Percentiles rank a stretch among this genome's conserved stretches.
phyloP scores from a whole-genome alignment of 2,329 filamentous ascomycete species.

The Ceratocystis huliohia region DNA sequence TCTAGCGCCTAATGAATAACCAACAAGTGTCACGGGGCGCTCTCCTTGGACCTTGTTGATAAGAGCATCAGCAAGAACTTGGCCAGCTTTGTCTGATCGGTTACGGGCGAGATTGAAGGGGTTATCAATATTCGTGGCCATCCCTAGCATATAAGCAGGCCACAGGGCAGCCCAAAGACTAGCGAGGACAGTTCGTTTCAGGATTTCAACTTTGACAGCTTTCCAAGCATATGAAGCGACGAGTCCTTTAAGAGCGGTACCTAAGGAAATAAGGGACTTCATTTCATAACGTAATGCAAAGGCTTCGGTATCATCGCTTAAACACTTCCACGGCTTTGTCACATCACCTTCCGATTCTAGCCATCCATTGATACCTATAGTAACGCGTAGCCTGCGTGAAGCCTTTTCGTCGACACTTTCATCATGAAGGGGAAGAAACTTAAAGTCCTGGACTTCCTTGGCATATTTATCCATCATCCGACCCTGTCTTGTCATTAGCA shows the following conservation, averaged over 20 bases:
- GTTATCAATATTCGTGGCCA: slow-evolving; percentile 62
- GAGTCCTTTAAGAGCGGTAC: slow-evolving; percentile 57
- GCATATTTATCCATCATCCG: slow-evolving; percentile 82
- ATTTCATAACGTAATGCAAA: slow-evolving; percentile 81
- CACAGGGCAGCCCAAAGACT: slow-evolving; percentile 56
- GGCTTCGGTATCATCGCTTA: slow-evolving; percentile 59
- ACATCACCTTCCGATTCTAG: slow-evolving; percentile 63
- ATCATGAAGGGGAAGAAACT: slow-evolving; percentile 58
- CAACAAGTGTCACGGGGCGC: slow-evolving; percentile 64
- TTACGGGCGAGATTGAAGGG: slow-evolving; percentile 67
- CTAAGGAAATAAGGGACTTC: slow-evolving; percentile 61
- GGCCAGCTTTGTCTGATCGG: slow-evolving; percentile 66
- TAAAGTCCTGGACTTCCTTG: slow-evolving; percentile 68
- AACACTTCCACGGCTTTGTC: slow-evolving; percentile 63
- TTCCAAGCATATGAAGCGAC: slow-evolving; percentile 65
- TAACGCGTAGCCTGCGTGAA: slow-evolving; percentile 52
- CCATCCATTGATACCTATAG: slow-evolving; percentile 82
- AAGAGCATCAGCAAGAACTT: slow-evolving; percentile 67
- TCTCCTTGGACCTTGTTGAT: slow-evolving; percentile 74
- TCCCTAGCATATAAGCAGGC: slow-evolving; percentile 53
- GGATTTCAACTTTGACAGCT: slow-evolving; percentile 59
- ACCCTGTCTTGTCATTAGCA: slow-evolving; percentile 34
- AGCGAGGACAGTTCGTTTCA: slow-evolving; percentile 58
- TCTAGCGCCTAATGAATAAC: slow-evolving; percentile 69
- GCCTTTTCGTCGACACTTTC: slow-evolving; percentile 6